Evolutionary conservation across 2,329 filamentous ascomycete genomes (phyloP).

Genomic region (Hymenoscyphus salicellus): DNA sequence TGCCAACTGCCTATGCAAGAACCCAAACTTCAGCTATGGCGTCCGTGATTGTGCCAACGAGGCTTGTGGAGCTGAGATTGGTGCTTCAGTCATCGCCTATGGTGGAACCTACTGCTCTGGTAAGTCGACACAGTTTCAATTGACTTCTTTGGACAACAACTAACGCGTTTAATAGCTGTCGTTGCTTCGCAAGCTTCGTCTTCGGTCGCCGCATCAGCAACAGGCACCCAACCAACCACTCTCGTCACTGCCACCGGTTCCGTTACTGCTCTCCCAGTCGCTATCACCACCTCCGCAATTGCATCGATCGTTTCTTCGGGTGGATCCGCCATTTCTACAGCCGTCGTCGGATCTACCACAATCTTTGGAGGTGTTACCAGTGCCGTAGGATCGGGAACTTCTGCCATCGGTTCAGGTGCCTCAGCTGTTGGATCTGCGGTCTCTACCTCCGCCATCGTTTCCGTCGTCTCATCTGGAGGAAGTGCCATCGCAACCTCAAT

Average conservation of each 20-base stretch:
- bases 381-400: constrained; percentile 7
- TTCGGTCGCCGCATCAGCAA: neutral
- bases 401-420: constrained; percentile 8
- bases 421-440: constrained; percentile 20
- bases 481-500: constrained; percentile 25
- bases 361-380: constrained; percentile 17
- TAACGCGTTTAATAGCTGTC: constrained; percentile 3
- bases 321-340: constrained; percentile 18
- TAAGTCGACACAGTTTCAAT: constrained; percentile 12
- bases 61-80: constrained; percentile 38
- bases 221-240: neutral
- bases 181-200: neutral
- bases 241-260: neutral
- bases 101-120: constrained; percentile 30
- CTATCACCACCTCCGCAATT: constrained; percentile 26
- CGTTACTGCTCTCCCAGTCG: constrained; percentile 6
- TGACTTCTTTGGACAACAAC: neutral
- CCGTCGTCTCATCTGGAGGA: constrained; percentile 23
- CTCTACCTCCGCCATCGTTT: constrained; percentile 29
- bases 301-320: constrained; percentile 18
- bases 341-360: constrained; percentile 23
- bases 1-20: constrained; percentile 43
- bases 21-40: constrained; percentile 44
- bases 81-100: constrained; percentile 32
- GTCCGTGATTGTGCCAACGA: constrained; percentile 47